Base-by-base conservation (phyloP, 1,284 basidiomycete species). In the Chalciporus sp. region DNA sequence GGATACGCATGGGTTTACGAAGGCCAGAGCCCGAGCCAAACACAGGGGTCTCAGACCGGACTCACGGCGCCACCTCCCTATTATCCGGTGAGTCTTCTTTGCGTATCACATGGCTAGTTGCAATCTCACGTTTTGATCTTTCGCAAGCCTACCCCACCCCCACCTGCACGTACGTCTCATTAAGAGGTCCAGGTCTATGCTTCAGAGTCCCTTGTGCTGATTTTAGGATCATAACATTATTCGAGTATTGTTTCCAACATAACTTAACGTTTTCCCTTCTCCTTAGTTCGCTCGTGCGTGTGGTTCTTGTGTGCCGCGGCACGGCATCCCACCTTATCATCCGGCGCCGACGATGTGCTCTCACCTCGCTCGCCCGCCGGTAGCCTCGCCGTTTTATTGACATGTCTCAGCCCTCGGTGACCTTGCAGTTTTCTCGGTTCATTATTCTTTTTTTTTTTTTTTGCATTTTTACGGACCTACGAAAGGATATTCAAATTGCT, bases 21-120 rank as follows among this genome's bases (percentile, higher is more conserved):
- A 1, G 8, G 33, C 1, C 55, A 41, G 8, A 35, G 46, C 6
- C 14, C 37, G 1, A 39, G 39, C 2, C 52, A 47, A 37, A 23
- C 5, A 9, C 48, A 45, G 20, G 35, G 35, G 10, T 4, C 51
- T 47, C 28, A 37, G 16, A 5, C 1, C 16, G 35, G 35, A 37
- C 35, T 7, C n/a, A n/a, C 7, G n/a, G 6, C 16, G 52, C 63
- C 63, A 29, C 53, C 67, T 2, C 56, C 62, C 3, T 67, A 67
- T 39, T 56, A 45, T 9, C 48, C 67, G 12, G 65, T 67, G 46
- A 63, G 64, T 51, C 11, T 27, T 16, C 4, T 28, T n/a, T 27
- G 19, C 27, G 39, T 49, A 46, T 28, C 29, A 48, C 37, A n/a
- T 19, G 20, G 10, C 12, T n/a, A 14, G 10, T 49, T 37, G 44